phyloP scores from a whole-genome alignment of 2,329 filamentous ascomycete species.

The Fusarium transvaalense region DNA sequence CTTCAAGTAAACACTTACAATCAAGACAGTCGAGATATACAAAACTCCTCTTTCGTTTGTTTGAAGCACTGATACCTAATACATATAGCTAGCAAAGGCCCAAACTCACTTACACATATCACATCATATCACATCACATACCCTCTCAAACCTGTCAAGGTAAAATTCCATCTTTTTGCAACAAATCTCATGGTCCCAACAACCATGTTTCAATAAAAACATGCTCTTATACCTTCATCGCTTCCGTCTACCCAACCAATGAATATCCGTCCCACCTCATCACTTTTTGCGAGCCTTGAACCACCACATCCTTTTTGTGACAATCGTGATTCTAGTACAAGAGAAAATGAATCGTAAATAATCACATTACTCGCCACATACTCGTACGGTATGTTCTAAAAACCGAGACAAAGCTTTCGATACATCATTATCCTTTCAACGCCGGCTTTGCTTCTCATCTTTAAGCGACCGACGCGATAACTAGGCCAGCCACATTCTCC shows the following conservation, averaged over 20 bases:
- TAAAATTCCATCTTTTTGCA: conserved; percentile 36
- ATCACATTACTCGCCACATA: conserved; percentile 42
- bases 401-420: conserved; percentile 49
- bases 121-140: background rate
- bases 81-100: background rate
- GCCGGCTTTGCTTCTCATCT: conserved; percentile 53
- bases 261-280: conserved; percentile 3
- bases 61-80: background rate
- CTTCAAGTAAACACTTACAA: no score
- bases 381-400: conserved; percentile 46
- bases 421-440: conserved; percentile 54
- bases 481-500: conserved; percentile 85
- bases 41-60: background rate
- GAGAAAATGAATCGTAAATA: conserved; percentile 40
- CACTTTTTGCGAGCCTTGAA: conserved; percentile 15
- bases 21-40: no score
- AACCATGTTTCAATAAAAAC: conserved; percentile 38
- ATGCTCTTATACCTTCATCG: conserved; percentile 41
- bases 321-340: conserved; percentile 24
- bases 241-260: conserved; percentile 36
- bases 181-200: conserved; percentile 31
- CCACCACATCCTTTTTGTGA: conserved; percentile 2
- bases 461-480: conserved; percentile 87
- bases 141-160: background rate
- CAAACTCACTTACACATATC: background rate